Base-by-base conservation (phyloP, 2,329 filamentous ascomycete genomes). In the Byssothecium circinans region DNA sequence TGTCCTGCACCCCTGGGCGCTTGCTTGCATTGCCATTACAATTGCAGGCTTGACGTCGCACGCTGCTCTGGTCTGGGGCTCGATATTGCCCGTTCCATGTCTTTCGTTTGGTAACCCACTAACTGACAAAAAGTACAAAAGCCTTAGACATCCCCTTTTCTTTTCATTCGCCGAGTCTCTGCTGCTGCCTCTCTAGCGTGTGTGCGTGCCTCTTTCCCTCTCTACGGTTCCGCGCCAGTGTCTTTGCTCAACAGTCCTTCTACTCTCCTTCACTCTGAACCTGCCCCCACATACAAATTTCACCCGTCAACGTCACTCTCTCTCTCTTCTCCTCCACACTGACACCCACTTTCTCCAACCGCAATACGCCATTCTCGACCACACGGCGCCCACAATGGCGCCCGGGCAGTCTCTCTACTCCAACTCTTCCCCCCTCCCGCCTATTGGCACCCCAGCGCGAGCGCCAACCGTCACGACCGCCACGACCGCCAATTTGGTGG, bases 1-100 rank as follows among this genome's bases (percentile, higher is more conserved):
- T 30, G 44, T 30, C 37, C 33, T 36, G n/a, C 19, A 19, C 14
- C 41, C 38, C 32, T 33, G 36, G 15, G 43, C 37, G 35, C 38
- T 33, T 42, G 44, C 35, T 37, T 47, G 38, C 44, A 36, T n/a
- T n/a, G n/a, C n/a, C n/a, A n/a, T n/a, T n/a, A 25, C 6, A 25
- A 25, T 10, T 6, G 23, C 23, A 25, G 23, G 6, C 23, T 25
- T 25, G 23, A 25, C 23, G 23, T 25, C 23, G 23, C 23, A 5
- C 23, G 23, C 10, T n/a, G n/a, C 23, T 25, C 10, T 25, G 23
- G 10, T 25, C 23, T 25, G 23, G 23, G 6, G 23, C 23, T 25
- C 23, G 10, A 6, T 25, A 25, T 5, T 6, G 23, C 23, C 23
- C 23, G 23, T 6, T 25, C 10, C 23, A 25, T 25, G 5, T 25